phyloP scores from a whole-genome alignment of 495 filamentous ascomycete genomes.

The Aspergillus asperescens region DNA sequence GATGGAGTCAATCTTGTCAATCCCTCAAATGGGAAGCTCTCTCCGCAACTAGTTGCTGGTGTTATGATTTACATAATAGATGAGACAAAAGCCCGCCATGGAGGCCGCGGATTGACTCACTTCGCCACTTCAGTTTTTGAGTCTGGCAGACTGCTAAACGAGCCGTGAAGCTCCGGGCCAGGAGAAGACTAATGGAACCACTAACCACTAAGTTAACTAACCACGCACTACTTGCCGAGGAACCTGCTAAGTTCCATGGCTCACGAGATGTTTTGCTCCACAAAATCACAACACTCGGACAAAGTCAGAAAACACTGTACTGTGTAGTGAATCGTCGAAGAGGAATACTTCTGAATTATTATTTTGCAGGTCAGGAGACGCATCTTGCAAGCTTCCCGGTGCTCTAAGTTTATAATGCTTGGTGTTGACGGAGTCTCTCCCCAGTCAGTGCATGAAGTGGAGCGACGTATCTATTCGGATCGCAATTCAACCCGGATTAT shows the following conservation, averaged over 20 bases:
- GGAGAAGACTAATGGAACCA: background rate
- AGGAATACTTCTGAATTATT: background rate
- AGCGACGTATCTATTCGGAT: background rate
- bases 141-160: background rate
- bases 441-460: background rate
- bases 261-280: constrained; percentile 2
- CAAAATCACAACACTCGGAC: background rate
- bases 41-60: too few relatives aligned
- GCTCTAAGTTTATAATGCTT: too few relatives aligned
- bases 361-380: background rate
- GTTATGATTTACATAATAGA: too few relatives aligned
- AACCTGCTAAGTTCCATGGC: background rate
- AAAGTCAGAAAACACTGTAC: too few relatives aligned
- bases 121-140: too few relatives aligned
- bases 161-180: constrained; percentile 1
- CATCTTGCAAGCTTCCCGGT: too few relatives aligned
- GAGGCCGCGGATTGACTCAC: too few relatives aligned
- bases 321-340: background rate
- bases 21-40: too few relatives aligned
- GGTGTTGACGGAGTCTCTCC: background rate
- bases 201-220: background rate
- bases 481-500: background rate
- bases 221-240: constrained; percentile 5
- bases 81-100: background rate
- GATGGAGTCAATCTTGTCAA: too few relatives aligned